Evolutionary conservation across 1,139 yeast species (phyloP).

Genomic region (Pichia sp.): DNA sequence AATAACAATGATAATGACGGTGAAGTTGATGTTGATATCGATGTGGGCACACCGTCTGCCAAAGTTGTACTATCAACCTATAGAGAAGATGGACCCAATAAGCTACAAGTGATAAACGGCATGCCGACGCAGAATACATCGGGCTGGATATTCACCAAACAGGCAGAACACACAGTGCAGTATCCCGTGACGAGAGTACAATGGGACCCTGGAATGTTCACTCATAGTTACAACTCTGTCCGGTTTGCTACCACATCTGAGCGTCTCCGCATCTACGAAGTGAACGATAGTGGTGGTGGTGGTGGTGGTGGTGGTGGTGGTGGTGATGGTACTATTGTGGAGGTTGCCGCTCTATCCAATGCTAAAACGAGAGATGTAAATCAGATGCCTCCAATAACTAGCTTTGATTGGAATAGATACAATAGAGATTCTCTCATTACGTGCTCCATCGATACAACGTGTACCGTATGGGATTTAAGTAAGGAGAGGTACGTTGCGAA

Average conservation of each 20-base stretch:
- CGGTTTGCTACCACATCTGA: slow-evolving; percentile 66
- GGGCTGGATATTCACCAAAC: slow-evolving; percentile 38
- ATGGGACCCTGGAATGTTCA: slow-evolving; percentile 55
- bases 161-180: slow-evolving; percentile 48
- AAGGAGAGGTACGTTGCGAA: slow-evolving; percentile 63
- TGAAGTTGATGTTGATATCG: no score
- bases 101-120: slow-evolving; percentile 44
- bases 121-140: slow-evolving; percentile 4
- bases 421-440: slow-evolving; percentile 73
- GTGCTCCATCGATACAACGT: slow-evolving; percentile 89
- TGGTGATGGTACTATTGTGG: slow-evolving; percentile 24
- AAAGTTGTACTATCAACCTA: slow-evolving; percentile 60
- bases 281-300: slow-evolving; percentile 16
- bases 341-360: slow-evolving; percentile 34
- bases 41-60: slow-evolving; percentile 39
- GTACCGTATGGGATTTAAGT: slow-evolving; percentile 89
- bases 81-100: slow-evolving; percentile 62
- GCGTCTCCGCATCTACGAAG: slow-evolving; percentile 59
- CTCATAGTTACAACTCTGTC: slow-evolving; percentile 24
- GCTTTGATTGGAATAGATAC: slow-evolving; percentile 84
- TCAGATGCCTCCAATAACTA: slow-evolving; percentile 75
- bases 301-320: background rate
- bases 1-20: background rate
- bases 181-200: slow-evolving; percentile 64
- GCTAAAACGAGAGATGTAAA: slow-evolving; percentile 34